Percentiles rank a stretch among this genome's conserved stretches.
These are phyloP conservation scores for Aspergillus diversus DNA, from an alignment of 495 filamentous ascomycete genomes.

Conservation along the genomic window DNA sequence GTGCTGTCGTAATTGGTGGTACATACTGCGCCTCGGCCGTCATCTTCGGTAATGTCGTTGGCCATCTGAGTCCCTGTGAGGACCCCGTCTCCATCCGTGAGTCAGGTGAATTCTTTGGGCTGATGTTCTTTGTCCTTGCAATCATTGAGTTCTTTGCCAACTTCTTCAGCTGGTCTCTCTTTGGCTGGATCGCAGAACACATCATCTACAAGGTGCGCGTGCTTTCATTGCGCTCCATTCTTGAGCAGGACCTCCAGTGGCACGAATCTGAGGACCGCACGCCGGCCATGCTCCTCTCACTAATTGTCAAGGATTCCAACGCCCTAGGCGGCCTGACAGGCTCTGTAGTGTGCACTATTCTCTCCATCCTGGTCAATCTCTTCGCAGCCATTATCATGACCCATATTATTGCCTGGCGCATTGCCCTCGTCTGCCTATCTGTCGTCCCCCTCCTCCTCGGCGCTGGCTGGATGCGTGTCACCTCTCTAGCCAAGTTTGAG, in stretches of 20 bases:
- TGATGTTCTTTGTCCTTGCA: constrained; percentile 59
- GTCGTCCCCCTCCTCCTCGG: constrained; percentile 45
- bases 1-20: constrained; percentile 41
- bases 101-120: constrained; percentile 51
- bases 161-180: constrained; percentile 46
- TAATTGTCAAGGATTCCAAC: constrained; percentile 53
- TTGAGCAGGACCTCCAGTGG: constrained; percentile 56
- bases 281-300: constrained; percentile 45
- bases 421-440: constrained; percentile 42
- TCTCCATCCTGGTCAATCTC: constrained; percentile 47
- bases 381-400: constrained; percentile 43
- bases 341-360: constrained; percentile 45
- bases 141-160: constrained; percentile 56
- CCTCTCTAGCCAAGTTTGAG: constrained; percentile 56
- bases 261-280: constrained; percentile 50
- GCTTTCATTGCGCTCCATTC: constrained; percentile 51
- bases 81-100: constrained; percentile 36
- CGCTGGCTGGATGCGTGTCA: constrained; percentile 56
- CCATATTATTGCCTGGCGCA: constrained; percentile 46
- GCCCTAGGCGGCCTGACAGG: constrained; percentile 53
- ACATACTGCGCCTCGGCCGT: constrained; percentile 52
- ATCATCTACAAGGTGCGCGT: constrained; percentile 52
- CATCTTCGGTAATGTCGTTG: constrained; percentile 54
- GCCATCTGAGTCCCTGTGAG: constrained; percentile 44
- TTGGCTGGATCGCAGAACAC: constrained; percentile 56